Conservation (phyloP, 2,329 filamentous ascomycete genomes). For the Geosmithia morbida region DNA sequence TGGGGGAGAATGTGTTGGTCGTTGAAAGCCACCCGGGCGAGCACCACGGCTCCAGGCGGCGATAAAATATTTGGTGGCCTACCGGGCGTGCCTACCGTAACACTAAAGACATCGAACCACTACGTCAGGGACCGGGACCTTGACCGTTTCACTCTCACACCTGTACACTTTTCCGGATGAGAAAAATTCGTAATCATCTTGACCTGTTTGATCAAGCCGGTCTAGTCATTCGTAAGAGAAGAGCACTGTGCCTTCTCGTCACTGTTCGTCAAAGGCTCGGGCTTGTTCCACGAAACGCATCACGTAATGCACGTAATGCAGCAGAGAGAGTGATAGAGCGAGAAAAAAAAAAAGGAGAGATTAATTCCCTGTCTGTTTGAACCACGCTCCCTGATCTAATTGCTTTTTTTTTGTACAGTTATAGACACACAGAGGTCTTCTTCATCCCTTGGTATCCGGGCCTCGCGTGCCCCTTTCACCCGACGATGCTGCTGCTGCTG, state of each 20-base stretch:
- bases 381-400: conserved; percentile 1
- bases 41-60: background rate
- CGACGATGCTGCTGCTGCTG: background rate
- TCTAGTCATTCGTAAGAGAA: no score
- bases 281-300: no score
- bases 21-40: background rate
- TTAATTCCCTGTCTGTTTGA: background rate
- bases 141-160: no score
- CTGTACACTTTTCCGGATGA: no score
- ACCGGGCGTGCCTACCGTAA: background rate
- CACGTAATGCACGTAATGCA: background rate
- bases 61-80: background rate
- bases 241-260: background rate
- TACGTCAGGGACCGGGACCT: background rate
- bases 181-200: no score
- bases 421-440: conserved; percentile 10
- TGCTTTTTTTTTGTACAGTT: conserved; percentile 1
- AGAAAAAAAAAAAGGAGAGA: background rate
- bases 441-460: conserved; percentile 1
- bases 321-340: background rate
- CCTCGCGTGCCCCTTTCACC: background rate
- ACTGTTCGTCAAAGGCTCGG: background rate
- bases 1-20: background rate
- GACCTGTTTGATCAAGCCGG: no score
- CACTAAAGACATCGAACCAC: background rate